Conservation (phyloP, 129 eudicot genomes). For the Flaveria robusta region DNA sequence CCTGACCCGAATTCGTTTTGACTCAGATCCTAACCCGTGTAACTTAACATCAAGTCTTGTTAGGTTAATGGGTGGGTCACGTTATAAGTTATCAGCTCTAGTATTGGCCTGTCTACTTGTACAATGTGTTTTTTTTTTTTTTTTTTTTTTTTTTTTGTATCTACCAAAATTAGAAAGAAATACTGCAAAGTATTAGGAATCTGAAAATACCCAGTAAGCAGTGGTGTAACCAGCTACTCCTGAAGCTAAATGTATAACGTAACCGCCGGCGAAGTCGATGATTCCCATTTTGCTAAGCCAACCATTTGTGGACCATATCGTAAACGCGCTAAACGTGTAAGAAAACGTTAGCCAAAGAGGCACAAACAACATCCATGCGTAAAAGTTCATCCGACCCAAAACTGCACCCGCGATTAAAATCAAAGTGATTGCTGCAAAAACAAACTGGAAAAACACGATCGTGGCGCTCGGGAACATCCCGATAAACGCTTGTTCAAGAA, state of each 20-base stretch:
- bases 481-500: conserved; percentile 48
- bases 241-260: conserved; percentile 61
- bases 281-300: conserved; percentile 69
- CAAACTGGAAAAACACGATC: conserved; percentile 61
- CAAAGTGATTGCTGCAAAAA: conserved; percentile 61
- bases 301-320: conserved; percentile 62
- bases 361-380: conserved; percentile 72
- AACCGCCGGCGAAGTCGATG: conserved; percentile 71
- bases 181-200: neutral
- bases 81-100: neutral
- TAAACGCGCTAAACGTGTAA: conserved; percentile 61
- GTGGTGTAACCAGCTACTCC: conserved; percentile 72
- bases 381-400: conserved; percentile 68
- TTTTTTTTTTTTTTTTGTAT: neutral
- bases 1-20: neutral
- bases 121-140: neutral
- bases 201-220: conserved; percentile 51
- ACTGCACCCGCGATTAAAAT: conserved; percentile 57
- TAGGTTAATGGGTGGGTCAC: neutral
- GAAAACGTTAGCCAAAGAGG: conserved; percentile 71
- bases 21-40: neutral
- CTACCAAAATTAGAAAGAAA: neutral
- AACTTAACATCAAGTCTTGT: neutral
- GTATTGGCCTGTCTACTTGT: no score
- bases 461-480: conserved; percentile 66